phyloP scores from a whole-genome alignment of 2,329 filamentous ascomycete genomes.

The Colletotrichum tropicicola region DNA sequence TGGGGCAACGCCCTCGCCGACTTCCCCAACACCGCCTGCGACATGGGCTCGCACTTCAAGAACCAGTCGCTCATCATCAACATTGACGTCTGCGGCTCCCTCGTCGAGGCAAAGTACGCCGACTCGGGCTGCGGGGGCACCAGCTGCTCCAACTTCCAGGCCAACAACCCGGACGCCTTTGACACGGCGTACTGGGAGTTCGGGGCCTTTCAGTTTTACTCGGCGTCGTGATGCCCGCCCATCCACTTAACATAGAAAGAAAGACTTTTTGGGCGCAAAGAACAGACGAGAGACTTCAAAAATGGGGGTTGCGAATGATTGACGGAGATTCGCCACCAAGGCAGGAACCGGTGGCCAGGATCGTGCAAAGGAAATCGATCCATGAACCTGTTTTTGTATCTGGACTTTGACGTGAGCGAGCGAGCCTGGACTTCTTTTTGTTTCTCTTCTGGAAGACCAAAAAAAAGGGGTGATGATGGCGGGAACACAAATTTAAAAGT shows the following conservation, averaged over 20 bases:
- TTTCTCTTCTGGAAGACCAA: neutral
- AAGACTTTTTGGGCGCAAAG: neutral
- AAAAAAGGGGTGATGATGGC: neutral
- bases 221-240: constrained; percentile 33
- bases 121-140: constrained; percentile 53
- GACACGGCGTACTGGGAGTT: constrained; percentile 73
- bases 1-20: constrained; percentile 73
- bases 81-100: constrained; percentile 70
- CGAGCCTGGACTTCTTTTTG: neutral
- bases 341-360: constrained; percentile 10
- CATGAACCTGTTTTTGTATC: constrained; percentile 5
- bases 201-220: constrained; percentile 67
- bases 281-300: neutral
- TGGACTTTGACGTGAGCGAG: neutral
- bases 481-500: neutral
- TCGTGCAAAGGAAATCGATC: neutral
- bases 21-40: constrained; percentile 70
- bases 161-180: constrained; percentile 64
- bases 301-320: neutral
- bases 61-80: constrained; percentile 75
- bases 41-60: constrained; percentile 66
- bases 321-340: neutral
- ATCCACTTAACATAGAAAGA: neutral
- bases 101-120: constrained; percentile 57
- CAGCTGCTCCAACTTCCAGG: constrained; percentile 66